A percentile compares a stretch with the other conserved stretches of the same genome.
Conservation (phyloP, 306 rosid genomes). For the Purshia tridentata region DNA sequence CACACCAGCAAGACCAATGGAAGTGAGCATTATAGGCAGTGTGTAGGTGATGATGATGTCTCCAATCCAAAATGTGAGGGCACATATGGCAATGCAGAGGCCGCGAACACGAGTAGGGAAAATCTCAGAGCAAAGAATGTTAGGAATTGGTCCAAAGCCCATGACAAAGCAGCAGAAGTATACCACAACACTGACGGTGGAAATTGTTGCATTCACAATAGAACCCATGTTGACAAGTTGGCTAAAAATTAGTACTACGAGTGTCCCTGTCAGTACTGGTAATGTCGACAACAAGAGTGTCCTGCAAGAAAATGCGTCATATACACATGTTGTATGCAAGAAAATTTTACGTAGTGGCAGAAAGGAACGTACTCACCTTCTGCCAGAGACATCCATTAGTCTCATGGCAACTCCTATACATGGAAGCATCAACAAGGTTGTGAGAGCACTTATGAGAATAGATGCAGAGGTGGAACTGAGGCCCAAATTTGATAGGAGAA, state of each 20-base stretch:
- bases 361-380: slow-evolving; percentile 22
- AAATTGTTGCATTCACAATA: slow-evolving; percentile 32
- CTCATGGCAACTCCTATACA: slow-evolving; percentile 43
- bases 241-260: slow-evolving; percentile 34
- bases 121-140: slow-evolving; percentile 46
- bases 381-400: slow-evolving; percentile 39
- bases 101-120: slow-evolving; percentile 47
- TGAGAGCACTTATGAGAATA: slow-evolving; percentile 40
- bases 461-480: slow-evolving; percentile 40
- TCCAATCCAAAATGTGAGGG: slow-evolving; percentile 42
- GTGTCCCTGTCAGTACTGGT: slow-evolving; percentile 33
- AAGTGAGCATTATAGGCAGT: slow-evolving; percentile 37
- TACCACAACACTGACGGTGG: slow-evolving; percentile 39
- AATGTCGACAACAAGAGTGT: slow-evolving; percentile 33
- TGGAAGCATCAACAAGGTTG: slow-evolving; percentile 47
- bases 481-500: slow-evolving; percentile 39
- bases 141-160: slow-evolving; percentile 47
- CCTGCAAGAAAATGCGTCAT: slow-evolving; percentile 20
- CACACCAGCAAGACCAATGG: slow-evolving; percentile 40
- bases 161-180: slow-evolving; percentile 47
- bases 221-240: slow-evolving; percentile 33
- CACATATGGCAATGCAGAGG: slow-evolving; percentile 45
- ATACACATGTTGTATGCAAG: too few relatives aligned
- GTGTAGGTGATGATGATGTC: slow-evolving; percentile 45
- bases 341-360: neutral